Conservation (phyloP, 257 asterid species). For the Nicotiana benthamiana region DNA sequence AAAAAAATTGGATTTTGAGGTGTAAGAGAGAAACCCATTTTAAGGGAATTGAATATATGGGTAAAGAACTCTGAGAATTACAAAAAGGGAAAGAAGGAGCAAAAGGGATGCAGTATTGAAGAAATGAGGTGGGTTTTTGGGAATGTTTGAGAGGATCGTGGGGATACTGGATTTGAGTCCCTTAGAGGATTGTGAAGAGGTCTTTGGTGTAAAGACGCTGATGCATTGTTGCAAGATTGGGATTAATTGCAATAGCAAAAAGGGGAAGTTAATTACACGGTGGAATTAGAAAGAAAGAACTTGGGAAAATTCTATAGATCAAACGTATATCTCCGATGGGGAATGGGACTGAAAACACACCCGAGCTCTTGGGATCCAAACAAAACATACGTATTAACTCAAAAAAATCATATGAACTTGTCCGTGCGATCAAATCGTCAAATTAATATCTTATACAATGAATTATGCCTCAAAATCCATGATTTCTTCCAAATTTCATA, state of each 20-base stretch:
- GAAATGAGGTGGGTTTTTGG: conserved; percentile 42
- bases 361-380: too few relatives aligned
- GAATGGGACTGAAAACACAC: too few relatives aligned
- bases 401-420: too few relatives aligned
- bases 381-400: too few relatives aligned
- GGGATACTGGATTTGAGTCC: conserved; percentile 32
- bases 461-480: too few relatives aligned
- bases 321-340: too few relatives aligned
- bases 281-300: neutral
- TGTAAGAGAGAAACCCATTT: conserved; percentile 14
- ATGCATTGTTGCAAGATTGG: conserved; percentile 13
- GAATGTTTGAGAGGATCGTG: conserved; percentile 51
- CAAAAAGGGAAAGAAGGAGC: conserved; percentile 41
- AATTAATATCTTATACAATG: too few relatives aligned
- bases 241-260: neutral
- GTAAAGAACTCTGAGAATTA: conserved; percentile 46
- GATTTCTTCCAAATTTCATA: too few relatives aligned
- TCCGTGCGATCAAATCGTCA: too few relatives aligned
- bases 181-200: conserved; percentile 24
- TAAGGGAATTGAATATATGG: conserved; percentile 44
- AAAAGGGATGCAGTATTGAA: conserved; percentile 47
- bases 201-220: too few relatives aligned
- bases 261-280: neutral
- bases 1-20: conserved; percentile 16
- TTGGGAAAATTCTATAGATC: neutral